These are phyloP conservation scores for Vaccinium darrowii DNA, from an alignment of 148 eudicot genomes.

Conservation along the genomic window DNA sequence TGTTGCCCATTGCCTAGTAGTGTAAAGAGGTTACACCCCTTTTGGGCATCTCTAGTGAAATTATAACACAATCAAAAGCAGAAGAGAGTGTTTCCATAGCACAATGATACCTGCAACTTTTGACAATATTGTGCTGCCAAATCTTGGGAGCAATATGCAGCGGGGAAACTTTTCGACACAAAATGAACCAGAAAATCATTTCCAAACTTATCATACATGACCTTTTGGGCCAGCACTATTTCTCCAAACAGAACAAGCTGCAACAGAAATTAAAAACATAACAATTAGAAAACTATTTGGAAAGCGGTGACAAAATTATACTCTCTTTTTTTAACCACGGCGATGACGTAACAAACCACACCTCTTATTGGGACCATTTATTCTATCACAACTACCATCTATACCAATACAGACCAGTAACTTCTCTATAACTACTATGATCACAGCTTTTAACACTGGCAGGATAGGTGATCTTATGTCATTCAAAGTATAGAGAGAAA, in stretches of 20 bases:
- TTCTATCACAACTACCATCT: constrained; percentile 3
- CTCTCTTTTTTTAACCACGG: neutral
- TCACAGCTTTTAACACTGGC: neutral
- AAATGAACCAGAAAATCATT: constrained; percentile 67
- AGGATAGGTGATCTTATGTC: neutral
- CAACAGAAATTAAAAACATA: constrained; percentile 16
- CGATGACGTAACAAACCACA: neutral
- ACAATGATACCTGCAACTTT: constrained; percentile 71
- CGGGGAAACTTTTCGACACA: constrained; percentile 62
- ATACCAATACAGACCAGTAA: neutral
- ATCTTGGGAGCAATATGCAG: constrained; percentile 80
- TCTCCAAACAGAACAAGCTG: constrained; percentile 84
- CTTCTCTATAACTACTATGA: neutral
- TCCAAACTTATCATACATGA: constrained; percentile 95
- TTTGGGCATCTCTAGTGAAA: neutral
- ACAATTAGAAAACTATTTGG: neutral
- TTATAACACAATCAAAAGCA: neutral
- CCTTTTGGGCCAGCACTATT: constrained; percentile 83
- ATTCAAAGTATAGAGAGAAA: neutral
- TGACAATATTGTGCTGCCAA: constrained; percentile 82
- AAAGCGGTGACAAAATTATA: constrained; percentile 1
- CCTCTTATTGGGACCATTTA: neutral
- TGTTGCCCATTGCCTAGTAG: neutral
- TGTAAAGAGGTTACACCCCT: neutral
- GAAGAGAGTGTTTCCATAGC: neutral